Evolutionary conservation across 331 rosid species (phyloP).

Genomic region (Quercus lobata): DNA sequence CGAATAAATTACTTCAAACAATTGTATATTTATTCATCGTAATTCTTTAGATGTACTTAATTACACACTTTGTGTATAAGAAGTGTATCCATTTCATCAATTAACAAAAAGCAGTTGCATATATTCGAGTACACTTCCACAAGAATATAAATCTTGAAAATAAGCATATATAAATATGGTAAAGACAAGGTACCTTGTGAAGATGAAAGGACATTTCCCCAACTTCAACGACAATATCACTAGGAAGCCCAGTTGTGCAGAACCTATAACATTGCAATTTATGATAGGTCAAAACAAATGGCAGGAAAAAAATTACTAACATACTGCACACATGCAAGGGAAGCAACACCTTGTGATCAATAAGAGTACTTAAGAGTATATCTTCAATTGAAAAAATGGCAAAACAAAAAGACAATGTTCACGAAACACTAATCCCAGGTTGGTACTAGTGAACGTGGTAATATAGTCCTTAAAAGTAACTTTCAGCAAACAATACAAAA

Average conservation of each 20-base stretch:
- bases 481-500: not conserved
- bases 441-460: not conserved
- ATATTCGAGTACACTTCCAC: slow-evolving; percentile 4
- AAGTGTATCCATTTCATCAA: too few species aligned
- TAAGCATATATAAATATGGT: slow-evolving; percentile 9
- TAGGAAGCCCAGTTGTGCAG: slow-evolving; percentile 96
- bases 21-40: not conserved
- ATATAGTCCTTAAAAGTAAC: not conserved
- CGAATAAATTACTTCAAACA: not conserved
- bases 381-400: not conserved
- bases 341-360: not conserved
- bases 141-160: slow-evolving; percentile 6
- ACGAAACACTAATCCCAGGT: not conserved
- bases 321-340: not conserved
- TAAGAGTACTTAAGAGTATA: not conserved
- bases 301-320: not conserved
- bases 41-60: too few species aligned
- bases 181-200: slow-evolving; percentile 64
- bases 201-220: slow-evolving; percentile 98
- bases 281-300: not conserved
- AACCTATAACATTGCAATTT: slow-evolving; percentile 52
- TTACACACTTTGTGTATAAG: too few species aligned
- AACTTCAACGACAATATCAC: slow-evolving; percentile 90
- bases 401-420: not conserved
- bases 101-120: not conserved